Base-by-base conservation (phyloP, 108 stramenopile species). In the Aurantiochytrium sp. region DNA sequence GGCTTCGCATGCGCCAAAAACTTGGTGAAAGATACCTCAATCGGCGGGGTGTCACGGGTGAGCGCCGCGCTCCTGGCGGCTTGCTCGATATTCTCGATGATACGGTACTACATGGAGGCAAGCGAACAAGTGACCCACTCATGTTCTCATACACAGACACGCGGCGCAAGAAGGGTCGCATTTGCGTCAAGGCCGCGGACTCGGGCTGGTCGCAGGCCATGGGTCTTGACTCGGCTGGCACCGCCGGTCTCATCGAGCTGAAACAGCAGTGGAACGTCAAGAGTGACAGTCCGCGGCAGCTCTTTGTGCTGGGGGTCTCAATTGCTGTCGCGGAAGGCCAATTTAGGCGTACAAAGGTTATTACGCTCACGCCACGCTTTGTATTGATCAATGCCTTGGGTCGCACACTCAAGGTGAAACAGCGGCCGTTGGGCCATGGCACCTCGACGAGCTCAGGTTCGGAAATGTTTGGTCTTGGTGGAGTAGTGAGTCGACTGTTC, bases 241-340 rank as follows among this genome's bases (percentile, higher is more conserved):
- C 76, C 6, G 76, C 76, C n/a, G 76, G 76, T 16, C 28, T 53
- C 23, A 83, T 83, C 5, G 76, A 83, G 76, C 76, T 83, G 25
- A 83, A 83, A 83, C 76, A 83, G 76, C 76, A 83, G 76, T 83
- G 76, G 76, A 83, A 83, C 23, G 76, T 83, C 12, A 83, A 83
- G 28, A 83, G 76, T 35, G 76, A 83, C 28, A 47, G 45, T 35
- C 76, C 76, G 45, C 76, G 76, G 18, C 76, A 83, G 28, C 49
- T 83, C 6, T 83, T 83, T 45, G 76, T 83, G 45, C 51, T 83
- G 2, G 76, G 76, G 76, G 76, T 83, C 0, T 83, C 76, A 6
- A 83, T 83, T 16, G 45, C 76, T 23, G 76, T 83, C 51, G 76
- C 76, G 51, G 76, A 83, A 6, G 76, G 76, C 19, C 45, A 53